Conservation (phyloP, 2,329 filamentous ascomycete species). For the Penicillium sp. region DNA sequence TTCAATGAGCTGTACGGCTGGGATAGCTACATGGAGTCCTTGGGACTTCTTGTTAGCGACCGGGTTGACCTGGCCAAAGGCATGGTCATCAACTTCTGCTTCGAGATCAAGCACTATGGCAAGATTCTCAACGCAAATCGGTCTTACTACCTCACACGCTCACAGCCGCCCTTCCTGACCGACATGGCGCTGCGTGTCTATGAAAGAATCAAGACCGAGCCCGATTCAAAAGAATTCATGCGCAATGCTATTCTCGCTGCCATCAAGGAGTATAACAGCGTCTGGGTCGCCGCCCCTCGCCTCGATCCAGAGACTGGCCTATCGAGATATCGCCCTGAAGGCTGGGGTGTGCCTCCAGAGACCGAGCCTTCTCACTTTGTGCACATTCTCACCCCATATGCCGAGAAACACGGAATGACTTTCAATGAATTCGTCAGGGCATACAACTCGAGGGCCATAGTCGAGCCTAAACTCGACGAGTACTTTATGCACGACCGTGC, state of each 20-base stretch:
- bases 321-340: conserved; percentile 80
- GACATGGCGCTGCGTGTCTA: conserved; percentile 96
- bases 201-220: conserved; percentile 85
- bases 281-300: conserved; percentile 79
- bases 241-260: conserved; percentile 77
- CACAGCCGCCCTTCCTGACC: conserved; percentile 93
- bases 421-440: conserved; percentile 83
- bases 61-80: conserved; percentile 83
- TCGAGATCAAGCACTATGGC: conserved; percentile 96
- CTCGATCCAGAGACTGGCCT: conserved; percentile 75
- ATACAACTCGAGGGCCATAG: conserved; percentile 75
- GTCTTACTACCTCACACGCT: conserved; percentile 90
- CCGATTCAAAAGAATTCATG: conserved; percentile 77
- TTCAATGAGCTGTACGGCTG: conserved; percentile 99
- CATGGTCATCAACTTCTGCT: conserved; percentile 96
- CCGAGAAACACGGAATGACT: conserved; percentile 76
- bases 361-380: conserved; percentile 85
- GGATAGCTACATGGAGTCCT: conserved; percentile 98
- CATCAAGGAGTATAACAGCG: conserved; percentile 93
- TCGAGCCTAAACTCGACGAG: conserved; percentile 84
- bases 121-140: conserved; percentile 97
- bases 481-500: conserved; percentile 97
- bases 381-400: conserved; percentile 78
- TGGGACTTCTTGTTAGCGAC: conserved; percentile 83
- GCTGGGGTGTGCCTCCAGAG: conserved; percentile 83